Evolutionary conservation across 345 rosid genomes (phyloP).

Genomic region (Boechera retrofracta): DNA sequence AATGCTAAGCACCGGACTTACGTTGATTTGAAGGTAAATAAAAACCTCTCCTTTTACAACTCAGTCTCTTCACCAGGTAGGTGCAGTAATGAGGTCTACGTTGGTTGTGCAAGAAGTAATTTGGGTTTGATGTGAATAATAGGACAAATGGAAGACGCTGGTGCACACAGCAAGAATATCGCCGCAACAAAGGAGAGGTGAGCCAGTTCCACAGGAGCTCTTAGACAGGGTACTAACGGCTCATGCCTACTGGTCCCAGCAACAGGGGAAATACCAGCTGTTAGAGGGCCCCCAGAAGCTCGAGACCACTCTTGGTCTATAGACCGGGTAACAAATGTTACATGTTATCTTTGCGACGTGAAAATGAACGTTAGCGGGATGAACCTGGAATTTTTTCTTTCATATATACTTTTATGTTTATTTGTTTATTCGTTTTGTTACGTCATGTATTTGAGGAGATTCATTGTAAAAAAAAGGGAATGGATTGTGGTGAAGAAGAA

Average conservation of each 20-base stretch:
- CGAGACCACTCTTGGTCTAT: slow-evolving; percentile 64
- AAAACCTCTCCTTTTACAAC: not conserved
- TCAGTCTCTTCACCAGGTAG: not conserved
- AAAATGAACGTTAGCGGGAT: slow-evolving; percentile 24
- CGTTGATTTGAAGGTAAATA: slow-evolving; percentile 84
- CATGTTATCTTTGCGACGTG: slow-evolving; percentile 11
- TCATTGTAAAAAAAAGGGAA: slow-evolving; percentile 27
- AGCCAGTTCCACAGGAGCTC: slow-evolving; percentile 97
- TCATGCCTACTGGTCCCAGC: slow-evolving; percentile 94
- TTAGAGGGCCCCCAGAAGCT: slow-evolving; percentile 51
- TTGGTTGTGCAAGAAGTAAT: slow-evolving; percentile 53
- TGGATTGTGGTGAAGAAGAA: slow-evolving; percentile 26
- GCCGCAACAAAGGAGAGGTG: slow-evolving; percentile 98
- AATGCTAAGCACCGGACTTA: slow-evolving; percentile 94
- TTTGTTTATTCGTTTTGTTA: slow-evolving; percentile 30
- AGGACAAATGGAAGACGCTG: slow-evolving; percentile 99
- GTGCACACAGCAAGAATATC: slow-evolving; percentile 98
- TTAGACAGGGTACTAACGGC: slow-evolving; percentile 85
- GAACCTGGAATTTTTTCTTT: slow-evolving; percentile 18
- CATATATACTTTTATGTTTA: slow-evolving; percentile 26
- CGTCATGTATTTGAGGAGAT: slow-evolving; percentile 31
- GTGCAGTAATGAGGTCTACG: not conserved
- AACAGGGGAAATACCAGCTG: slow-evolving; percentile 76
- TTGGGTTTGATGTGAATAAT: slow-evolving; percentile 29
- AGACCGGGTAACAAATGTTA: slow-evolving; percentile 22